Conservation (phyloP, 2,329 filamentous ascomycete species). For the Calycina herbarum region DNA sequence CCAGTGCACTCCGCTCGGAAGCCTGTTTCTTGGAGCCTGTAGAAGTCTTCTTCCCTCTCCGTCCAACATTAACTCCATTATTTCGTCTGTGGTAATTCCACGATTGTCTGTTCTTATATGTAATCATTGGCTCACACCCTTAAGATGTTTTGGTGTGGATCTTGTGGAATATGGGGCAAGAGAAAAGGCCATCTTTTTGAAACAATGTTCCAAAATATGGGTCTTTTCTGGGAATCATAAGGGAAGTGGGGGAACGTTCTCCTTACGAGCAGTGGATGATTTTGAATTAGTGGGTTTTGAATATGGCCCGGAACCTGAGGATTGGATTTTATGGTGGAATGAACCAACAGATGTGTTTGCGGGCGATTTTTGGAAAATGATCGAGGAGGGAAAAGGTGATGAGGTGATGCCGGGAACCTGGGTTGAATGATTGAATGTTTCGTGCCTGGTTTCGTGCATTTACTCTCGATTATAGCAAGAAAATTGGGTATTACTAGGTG, state of each 20-base stretch:
- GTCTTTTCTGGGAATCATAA: too few species aligned
- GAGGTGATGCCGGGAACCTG: not conserved
- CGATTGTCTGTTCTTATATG: not conserved
- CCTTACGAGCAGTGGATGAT: too few species aligned
- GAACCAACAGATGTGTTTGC: constrained; percentile 9
- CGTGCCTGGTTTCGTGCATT: not conserved
- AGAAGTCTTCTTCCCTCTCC: too few species aligned
- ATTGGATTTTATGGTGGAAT: constrained; percentile 5
- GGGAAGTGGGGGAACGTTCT: too few species aligned
- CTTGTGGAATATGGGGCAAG: not conserved
- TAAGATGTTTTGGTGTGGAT: not conserved
- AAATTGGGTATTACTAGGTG: not conserved
- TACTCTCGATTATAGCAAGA: not conserved
- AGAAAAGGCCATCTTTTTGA: not conserved
- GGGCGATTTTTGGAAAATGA: constrained; percentile 10
- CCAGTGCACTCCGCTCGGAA: not conserved
- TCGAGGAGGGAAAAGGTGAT: not conserved
- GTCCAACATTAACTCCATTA: too few species aligned
- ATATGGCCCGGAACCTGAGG: constrained; percentile 3
- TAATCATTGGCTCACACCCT: not conserved
- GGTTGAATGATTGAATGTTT: not conserved
- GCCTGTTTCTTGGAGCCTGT: too few species aligned
- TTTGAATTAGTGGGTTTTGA: not conserved
- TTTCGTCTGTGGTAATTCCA: not conserved
- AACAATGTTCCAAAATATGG: not conserved